Conservation (phyloP, 805 yeast genomes). For the Saitoella complicata region DNA sequence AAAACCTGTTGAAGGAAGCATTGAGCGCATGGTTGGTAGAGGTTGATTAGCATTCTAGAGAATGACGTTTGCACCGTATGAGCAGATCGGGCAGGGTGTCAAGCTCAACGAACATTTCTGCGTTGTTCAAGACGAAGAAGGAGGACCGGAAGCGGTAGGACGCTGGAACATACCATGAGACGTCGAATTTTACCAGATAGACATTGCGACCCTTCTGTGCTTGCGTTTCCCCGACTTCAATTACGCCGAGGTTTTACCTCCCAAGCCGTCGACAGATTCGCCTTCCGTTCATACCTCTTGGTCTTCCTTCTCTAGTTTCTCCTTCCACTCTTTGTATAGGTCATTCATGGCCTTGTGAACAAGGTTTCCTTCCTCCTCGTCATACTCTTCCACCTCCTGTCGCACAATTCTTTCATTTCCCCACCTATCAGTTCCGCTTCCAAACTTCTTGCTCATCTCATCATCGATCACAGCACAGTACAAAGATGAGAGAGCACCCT, state of each 20-base stretch:
- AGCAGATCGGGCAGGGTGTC: too few species aligned
- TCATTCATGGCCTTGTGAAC: background rate
- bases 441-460: background rate
- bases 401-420: background rate
- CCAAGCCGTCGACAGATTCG: too few species aligned
- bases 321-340: constrained; percentile 1
- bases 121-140: too few species aligned
- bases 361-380: background rate
- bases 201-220: background rate
- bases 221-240: too few species aligned
- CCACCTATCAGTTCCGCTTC: background rate
- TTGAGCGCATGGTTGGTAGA: too few species aligned
- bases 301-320: background rate
- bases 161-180: too few species aligned
- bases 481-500: constrained; percentile 77
- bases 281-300: too few species aligned
- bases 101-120: too few species aligned
- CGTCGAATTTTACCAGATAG: background rate
- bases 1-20: constrained; percentile 10
- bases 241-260: too few species aligned
- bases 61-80: too few species aligned
- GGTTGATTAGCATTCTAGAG: too few species aligned
- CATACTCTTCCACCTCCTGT: background rate
- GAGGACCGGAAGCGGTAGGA: too few species aligned
- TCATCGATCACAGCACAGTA: constrained; percentile 36